Base-by-base conservation (phyloP, 2,329 filamentous ascomycete genomes). In the Penicillium sp. region DNA sequence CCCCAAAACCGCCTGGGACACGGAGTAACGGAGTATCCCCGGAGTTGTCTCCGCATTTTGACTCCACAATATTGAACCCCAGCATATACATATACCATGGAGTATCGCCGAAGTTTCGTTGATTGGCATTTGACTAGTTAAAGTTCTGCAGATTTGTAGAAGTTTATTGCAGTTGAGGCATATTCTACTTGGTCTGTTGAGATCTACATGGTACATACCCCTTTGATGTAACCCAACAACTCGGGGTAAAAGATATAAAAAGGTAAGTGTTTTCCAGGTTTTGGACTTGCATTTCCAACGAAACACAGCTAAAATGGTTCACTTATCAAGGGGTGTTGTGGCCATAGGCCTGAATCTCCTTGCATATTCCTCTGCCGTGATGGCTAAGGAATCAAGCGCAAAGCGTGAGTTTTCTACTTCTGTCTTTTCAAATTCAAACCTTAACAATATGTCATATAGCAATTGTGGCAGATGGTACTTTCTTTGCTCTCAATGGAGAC, bases 401-500 rank as follows among this genome's bases (percentile, higher is more conserved):
- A 55, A 45, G 30, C 47, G 53, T 55, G n/a, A 35, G 53, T 51
- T 4, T 12, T 11, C 3, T 12, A 3, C n/a, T 17, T 25, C 4
- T 10, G 4, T 48, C 7, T 31, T 33, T 30, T 22, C 3, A 7
- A 11, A 22, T n/a, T 31, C 16, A 16, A 38, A 17, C 11, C 0
- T 26, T 55, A 14, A 51, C 8, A 3, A 14, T 1, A 2, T 17
- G 5, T 22, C 3, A 4, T 33, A 16, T 36, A 84, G 82, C 77
- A 36, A 77, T 86, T 53, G 75, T 77, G 22, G 81, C 81, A n/a
- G 69, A 82, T 5, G 82, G 82, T 10, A 79, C 74, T 4, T 79
- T 78, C 16, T 87, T 87, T 60, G 77, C 82, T 1, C 73, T 87
- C 43, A 82, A 82, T 30, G 83, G 81, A 26, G 72, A 80, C 43